phyloP scores from a whole-genome alignment of 1,139 yeast species.

The Magnusiomyces starmeri region DNA sequence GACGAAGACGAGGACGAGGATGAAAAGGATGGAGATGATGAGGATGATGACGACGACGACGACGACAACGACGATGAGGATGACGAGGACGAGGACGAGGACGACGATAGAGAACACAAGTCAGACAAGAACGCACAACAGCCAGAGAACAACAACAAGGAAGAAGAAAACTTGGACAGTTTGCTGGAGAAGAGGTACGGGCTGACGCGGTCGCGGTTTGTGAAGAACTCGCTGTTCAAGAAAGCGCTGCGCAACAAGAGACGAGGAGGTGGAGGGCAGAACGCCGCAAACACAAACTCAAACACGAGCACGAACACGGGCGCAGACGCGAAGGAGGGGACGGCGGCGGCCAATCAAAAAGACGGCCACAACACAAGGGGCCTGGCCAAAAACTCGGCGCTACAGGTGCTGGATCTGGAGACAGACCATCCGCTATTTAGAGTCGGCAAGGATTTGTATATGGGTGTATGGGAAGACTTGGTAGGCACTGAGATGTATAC shows the following conservation, averaged over 20 bases:
- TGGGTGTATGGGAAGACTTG: conserved; percentile 69
- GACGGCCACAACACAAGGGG: conserved; percentile 10
- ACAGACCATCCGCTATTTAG: conserved; percentile 46
- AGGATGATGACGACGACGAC: not conserved
- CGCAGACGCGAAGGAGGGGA: not conserved
- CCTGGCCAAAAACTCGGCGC: conserved; percentile 4
- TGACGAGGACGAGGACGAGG: not conserved
- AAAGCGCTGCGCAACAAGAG: not conserved
- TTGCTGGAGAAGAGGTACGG: not conserved
- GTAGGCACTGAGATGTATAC: conserved; percentile 73
- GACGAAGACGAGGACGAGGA: not conserved
- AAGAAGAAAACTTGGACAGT: not conserved
- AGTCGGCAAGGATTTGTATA: conserved; percentile 51
- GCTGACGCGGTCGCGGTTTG: not conserved
- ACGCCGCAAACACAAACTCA: not conserved
- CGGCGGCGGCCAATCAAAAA: conserved; percentile 11
- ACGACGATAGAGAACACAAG: not conserved
- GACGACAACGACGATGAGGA: conserved; percentile 3
- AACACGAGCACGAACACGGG: no score
- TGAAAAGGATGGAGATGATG: not conserved
- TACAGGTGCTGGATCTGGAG: conserved; percentile 49
- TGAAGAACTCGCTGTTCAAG: not conserved
- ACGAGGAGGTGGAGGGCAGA: not conserved
- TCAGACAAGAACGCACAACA: no score
- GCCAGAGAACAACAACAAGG: no score